A percentile compares a stretch with the other conserved stretches of the same genome.
Conservation (phyloP, 768 basidiomycete genomes). For the Antrodiella citrinella region DNA sequence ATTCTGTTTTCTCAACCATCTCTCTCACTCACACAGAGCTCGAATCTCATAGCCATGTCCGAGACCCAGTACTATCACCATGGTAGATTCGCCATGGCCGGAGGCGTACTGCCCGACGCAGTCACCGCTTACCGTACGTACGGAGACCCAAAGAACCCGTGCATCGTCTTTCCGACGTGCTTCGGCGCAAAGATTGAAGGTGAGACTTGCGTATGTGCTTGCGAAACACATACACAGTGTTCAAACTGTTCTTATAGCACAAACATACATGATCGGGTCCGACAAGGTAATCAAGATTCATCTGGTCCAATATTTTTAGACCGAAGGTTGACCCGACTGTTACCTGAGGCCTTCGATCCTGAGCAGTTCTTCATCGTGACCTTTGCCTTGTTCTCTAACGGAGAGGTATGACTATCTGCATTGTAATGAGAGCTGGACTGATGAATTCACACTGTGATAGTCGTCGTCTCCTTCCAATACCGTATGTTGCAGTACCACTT, state of each 20-base stretch:
- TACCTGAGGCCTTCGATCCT: constrained; percentile 38
- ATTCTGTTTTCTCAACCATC: too few relatives aligned
- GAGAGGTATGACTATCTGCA: constrained; percentile 34
- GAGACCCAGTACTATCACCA: constrained; percentile 42
- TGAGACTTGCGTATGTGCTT: too few relatives aligned
- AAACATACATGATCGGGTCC: constrained; percentile 38
- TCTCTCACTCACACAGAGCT: too few relatives aligned
- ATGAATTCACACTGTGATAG: too few relatives aligned
- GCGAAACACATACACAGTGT: too few relatives aligned
- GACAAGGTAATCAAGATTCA: constrained; percentile 33
- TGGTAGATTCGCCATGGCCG: constrained; percentile 42
- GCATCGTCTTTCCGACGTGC: constrained; percentile 50
- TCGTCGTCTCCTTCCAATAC: constrained; percentile 59
- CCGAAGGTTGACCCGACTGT: neutral
- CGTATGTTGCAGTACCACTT: constrained; percentile 20
- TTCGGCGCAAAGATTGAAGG: constrained; percentile 47
- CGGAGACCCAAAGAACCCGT: constrained; percentile 43
- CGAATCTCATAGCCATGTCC: too few relatives aligned
- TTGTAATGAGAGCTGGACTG: neutral
- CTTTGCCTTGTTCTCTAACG: constrained; percentile 50
- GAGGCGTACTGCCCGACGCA: constrained; percentile 47
- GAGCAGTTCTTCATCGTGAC: constrained; percentile 46
- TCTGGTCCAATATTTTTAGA: neutral
- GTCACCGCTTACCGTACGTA: constrained; percentile 51
- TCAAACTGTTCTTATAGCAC: constrained; percentile 28